phyloP scores from a whole-genome alignment of 2,329 filamentous ascomycete species.

The Bipolaris bicolor region DNA sequence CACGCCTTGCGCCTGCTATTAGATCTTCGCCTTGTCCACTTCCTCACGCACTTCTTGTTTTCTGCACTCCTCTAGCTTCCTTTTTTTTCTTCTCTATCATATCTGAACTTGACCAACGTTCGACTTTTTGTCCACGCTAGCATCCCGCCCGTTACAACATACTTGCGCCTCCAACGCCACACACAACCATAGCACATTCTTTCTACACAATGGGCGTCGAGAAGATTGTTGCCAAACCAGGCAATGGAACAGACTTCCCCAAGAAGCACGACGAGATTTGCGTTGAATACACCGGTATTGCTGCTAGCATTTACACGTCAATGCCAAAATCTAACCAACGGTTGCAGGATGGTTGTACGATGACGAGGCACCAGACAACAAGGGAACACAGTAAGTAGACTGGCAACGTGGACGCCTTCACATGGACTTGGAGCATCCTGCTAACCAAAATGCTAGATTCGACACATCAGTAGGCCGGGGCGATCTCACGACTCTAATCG shows the following conservation, averaged over 20 bases:
- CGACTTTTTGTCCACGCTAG: background rate
- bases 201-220: constrained; percentile 62
- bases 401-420: constrained; percentile 3
- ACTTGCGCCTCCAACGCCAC: background rate
- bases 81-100: background rate
- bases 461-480: constrained; percentile 82
- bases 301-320: background rate
- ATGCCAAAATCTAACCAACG: constrained; percentile 18
- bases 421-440: background rate
- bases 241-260: constrained; percentile 67
- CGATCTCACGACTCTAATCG: constrained; percentile 79
- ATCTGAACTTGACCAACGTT: background rate
- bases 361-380: constrained; percentile 61
- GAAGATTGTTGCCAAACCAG: constrained; percentile 68
- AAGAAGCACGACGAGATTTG: constrained; percentile 72
- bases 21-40: constrained; percentile 27
- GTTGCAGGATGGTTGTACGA: constrained; percentile 73
- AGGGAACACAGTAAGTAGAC: constrained; percentile 71
- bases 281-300: constrained; percentile 80
- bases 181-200: constrained; percentile 1
- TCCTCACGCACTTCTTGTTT: constrained; percentile 8
- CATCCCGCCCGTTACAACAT: background rate
- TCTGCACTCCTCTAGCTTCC: background rate
- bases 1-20: constrained; percentile 23
- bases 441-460: constrained; percentile 66